These are phyloP conservation scores for Gracilaria gracilis DNA, from an alignment of 23 red algal species.

Conservation along the genomic window DNA sequence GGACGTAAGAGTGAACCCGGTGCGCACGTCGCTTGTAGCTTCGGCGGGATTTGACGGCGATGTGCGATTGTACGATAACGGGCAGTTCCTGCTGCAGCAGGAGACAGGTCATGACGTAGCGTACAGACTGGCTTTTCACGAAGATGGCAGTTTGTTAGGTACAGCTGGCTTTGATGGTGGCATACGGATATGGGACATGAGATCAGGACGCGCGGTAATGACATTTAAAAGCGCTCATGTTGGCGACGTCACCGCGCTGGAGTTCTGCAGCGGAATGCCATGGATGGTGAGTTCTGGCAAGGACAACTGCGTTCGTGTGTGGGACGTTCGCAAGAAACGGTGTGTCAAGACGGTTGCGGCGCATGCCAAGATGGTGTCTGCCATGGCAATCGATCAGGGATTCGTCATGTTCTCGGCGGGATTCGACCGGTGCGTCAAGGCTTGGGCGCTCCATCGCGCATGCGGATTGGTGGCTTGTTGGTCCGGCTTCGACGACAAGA, in stretches of 20 bases:
- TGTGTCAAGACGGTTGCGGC: slow-evolving; percentile 62
- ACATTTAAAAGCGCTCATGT: slow-evolving; percentile 60
- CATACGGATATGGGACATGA: slow-evolving; percentile 74
- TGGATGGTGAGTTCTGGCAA: slow-evolving; percentile 46
- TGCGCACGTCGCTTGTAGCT: slow-evolving; percentile 34
- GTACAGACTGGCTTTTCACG: slow-evolving; percentile 67
- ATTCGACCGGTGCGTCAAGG: slow-evolving; percentile 73
- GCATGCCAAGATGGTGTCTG: slow-evolving; percentile 68
- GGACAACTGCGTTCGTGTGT: slow-evolving; percentile 78
- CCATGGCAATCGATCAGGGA: slow-evolving; percentile 27
- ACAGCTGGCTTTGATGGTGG: slow-evolving; percentile 65
- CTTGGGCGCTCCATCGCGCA: slow-evolving; percentile 60
- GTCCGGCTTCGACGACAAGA: slow-evolving; percentile 75
- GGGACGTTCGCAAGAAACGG: slow-evolving; percentile 66
- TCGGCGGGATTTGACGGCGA: slow-evolving; percentile 43
- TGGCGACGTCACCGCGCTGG: slow-evolving; percentile 44
- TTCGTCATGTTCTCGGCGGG: slow-evolving; percentile 60
- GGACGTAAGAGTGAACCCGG: slow-evolving; percentile 46
- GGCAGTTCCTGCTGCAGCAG: slow-evolving; percentile 21
- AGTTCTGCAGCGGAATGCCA: slow-evolving; percentile 39
- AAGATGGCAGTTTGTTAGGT: slow-evolving; percentile 65
- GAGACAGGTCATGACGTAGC: slow-evolving; percentile 53
- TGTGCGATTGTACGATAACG: slow-evolving; percentile 33
- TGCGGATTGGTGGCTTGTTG: slow-evolving; percentile 70
- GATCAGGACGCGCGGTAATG: slow-evolving; percentile 74